Evolutionary conservation across 2,329 filamentous ascomycete genomes (phyloP).

Genomic region (Nigrospora oryzae): DNA sequence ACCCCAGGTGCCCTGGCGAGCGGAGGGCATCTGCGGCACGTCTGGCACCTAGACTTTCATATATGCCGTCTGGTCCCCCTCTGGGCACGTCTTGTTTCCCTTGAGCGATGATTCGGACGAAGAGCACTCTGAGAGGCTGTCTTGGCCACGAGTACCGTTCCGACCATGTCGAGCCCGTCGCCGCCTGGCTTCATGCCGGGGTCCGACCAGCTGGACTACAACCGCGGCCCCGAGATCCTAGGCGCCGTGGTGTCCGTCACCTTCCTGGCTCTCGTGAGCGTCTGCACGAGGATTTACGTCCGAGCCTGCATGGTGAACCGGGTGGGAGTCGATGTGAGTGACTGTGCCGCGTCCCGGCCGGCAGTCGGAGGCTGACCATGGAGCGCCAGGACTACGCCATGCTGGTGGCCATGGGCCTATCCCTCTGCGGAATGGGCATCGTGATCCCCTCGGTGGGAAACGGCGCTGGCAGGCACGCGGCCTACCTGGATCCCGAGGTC

Average conservation of each 20-base stretch:
- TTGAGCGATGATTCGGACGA: no score
- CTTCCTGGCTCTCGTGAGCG: slow-evolving; percentile 2
- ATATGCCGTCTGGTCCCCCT: no score
- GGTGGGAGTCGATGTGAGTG: slow-evolving; percentile 7
- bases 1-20: no score
- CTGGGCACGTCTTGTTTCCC: no score
- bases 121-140: no score
- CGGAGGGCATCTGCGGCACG: no score
- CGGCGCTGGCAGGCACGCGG: slow-evolving; percentile 36
- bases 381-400: not conserved
- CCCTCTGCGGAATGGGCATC: slow-evolving; percentile 27
- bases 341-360: not conserved
- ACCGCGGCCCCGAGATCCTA: slow-evolving; percentile 2
- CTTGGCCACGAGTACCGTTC: not conserved
- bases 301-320: slow-evolving; percentile 5
- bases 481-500: slow-evolving; percentile 27
- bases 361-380: not conserved
- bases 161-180: not conserved
- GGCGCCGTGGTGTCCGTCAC: slow-evolving; percentile 4
- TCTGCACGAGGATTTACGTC: slow-evolving; percentile 6
- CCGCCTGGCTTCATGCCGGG: not conserved
- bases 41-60: no score
- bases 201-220: not conserved
- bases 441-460: slow-evolving; percentile 29
- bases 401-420: slow-evolving; percentile 10